These are phyloP conservation scores for Amanita jacksonii DNA, from an alignment of 768 basidiomycete species.

Conservation along the genomic window DNA sequence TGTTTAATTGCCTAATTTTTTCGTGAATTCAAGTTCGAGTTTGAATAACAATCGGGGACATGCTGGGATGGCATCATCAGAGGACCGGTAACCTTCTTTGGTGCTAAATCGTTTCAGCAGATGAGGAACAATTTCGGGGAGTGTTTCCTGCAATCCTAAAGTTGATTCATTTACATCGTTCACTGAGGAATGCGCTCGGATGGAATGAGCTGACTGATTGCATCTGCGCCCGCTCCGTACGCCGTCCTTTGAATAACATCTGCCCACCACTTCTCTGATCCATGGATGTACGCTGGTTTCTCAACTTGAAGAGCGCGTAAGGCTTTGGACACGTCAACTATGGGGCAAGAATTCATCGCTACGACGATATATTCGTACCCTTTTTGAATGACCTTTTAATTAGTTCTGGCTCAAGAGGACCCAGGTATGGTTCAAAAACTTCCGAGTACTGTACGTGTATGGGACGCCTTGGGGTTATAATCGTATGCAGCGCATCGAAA, in stretches of 20 bases:
- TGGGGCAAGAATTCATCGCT: too few species aligned
- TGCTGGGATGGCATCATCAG: constrained; percentile 24
- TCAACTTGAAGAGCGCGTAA: constrained; percentile 41
- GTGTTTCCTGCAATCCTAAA: constrained; percentile 45
- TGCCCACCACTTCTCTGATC: constrained; percentile 61
- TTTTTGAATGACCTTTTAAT: constrained; percentile 52
- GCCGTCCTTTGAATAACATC: constrained; percentile 71
- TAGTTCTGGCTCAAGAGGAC: constrained; percentile 40
- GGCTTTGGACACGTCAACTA: constrained; percentile 20
- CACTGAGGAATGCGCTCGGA: too few species aligned
- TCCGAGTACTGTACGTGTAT: constrained; percentile 59
- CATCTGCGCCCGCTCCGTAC: constrained; percentile 61
- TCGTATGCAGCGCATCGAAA: constrained; percentile 76
- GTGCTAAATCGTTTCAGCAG: constrained; percentile 67
- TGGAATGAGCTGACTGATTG: constrained; percentile 41
- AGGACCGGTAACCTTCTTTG: constrained; percentile 50
- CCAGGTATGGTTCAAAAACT: constrained; percentile 58
- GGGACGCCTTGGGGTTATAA: constrained; percentile 55
- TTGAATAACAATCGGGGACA: constrained; percentile 12
- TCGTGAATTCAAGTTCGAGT: not conserved
- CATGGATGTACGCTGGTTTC: constrained; percentile 48
- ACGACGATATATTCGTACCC: constrained; percentile 29
- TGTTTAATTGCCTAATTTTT: constrained; percentile 28
- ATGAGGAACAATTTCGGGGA: constrained; percentile 45
- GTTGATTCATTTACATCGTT: too few species aligned